Conservation (phyloP, 768 basidiomycete genomes). For the Naganishia friedmannii region DNA sequence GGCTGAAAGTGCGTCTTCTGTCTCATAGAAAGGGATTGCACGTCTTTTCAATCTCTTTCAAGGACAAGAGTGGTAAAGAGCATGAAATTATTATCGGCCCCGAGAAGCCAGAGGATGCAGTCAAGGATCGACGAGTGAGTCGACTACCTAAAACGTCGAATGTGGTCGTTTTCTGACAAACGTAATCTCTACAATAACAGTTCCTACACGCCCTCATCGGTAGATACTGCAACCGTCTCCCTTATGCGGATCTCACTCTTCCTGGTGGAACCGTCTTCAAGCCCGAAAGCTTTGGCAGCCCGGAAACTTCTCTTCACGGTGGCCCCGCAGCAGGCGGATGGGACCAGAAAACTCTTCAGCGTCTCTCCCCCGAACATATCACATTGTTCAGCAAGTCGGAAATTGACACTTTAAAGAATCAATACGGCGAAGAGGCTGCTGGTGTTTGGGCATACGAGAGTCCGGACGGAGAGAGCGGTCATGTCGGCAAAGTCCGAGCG, state of each 20-base stretch:
- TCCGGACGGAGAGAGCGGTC: slow-evolving; percentile 31
- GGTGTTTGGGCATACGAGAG: slow-evolving; percentile 31
- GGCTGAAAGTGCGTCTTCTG: not conserved
- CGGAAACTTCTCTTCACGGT: slow-evolving; percentile 30
- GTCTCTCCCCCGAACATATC: slow-evolving; percentile 5
- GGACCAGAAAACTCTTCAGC: slow-evolving; percentile 29
- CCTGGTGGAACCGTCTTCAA: slow-evolving; percentile 21
- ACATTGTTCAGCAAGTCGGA: slow-evolving; percentile 19
- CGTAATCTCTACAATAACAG: slow-evolving; percentile 8
- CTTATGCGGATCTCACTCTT: slow-evolving; percentile 3
- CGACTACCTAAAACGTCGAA: not conserved
- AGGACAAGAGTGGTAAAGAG: slow-evolving; percentile 31
- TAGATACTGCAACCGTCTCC: slow-evolving; percentile 34
- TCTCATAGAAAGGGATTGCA: slow-evolving; percentile 30
- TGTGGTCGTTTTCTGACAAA: not conserved
- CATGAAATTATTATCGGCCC: slow-evolving; percentile 34
- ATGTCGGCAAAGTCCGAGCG: slow-evolving; percentile 27
- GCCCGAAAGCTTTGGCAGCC: slow-evolving; percentile 15
- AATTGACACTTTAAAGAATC: slow-evolving; percentile 9
- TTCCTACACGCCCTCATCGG: slow-evolving; percentile 33
- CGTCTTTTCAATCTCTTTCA: slow-evolving; percentile 31
- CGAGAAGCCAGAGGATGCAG: slow-evolving; percentile 27
- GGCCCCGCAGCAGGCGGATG: slow-evolving; percentile 26
- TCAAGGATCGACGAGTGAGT: slow-evolving; percentile 31
- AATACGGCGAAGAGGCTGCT: slow-evolving; percentile 20